Percentiles rank a stretch among this genome's conserved stretches.
These are phyloP conservation scores for Yamadazyma taylorii DNA, from an alignment of 1,139 yeast species.

Conservation along the genomic window DNA sequence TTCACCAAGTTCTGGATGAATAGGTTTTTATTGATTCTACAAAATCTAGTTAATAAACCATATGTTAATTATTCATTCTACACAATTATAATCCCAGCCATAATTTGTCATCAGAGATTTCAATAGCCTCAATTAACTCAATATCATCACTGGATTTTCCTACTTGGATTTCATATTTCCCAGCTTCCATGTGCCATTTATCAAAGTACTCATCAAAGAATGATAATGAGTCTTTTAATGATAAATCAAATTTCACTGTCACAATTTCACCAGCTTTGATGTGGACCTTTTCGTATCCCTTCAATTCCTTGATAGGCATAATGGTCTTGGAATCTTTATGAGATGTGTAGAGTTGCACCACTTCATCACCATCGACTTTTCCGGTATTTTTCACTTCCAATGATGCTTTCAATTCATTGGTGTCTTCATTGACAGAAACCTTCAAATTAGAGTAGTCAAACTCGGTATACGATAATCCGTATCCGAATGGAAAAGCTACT, in stretches of 20 bases:
- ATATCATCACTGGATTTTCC: slow-evolving; percentile 36
- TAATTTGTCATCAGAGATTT: slow-evolving; percentile 21
- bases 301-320: slow-evolving; percentile 57
- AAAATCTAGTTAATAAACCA: no score
- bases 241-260: slow-evolving; percentile 32
- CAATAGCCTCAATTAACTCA: slow-evolving; percentile 31
- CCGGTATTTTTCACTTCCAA: slow-evolving; percentile 45
- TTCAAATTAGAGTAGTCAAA: slow-evolving; percentile 28
- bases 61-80: no score
- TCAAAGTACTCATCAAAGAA: slow-evolving; percentile 50
- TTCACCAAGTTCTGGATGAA: no score
- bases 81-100: slow-evolving; percentile 2
- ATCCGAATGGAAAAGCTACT: slow-evolving; percentile 62
- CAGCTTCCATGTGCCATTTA: slow-evolving; percentile 28
- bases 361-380: slow-evolving; percentile 40
- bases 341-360: slow-evolving; percentile 44
- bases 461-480: slow-evolving; percentile 58
- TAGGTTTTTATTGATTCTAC: no score
- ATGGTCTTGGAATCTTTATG: slow-evolving; percentile 39
- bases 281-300: slow-evolving; percentile 50
- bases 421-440: slow-evolving; percentile 15
- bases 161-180: slow-evolving; percentile 30
- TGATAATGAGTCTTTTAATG: slow-evolving; percentile 50
- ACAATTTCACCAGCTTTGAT: slow-evolving; percentile 39
- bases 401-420: slow-evolving; percentile 16